Evolutionary conservation across 129 eudicot genomes (phyloP), one percentile per base, ranked within the genome.

Genomic region (Chrysanthemum seticuspe): DNA sequence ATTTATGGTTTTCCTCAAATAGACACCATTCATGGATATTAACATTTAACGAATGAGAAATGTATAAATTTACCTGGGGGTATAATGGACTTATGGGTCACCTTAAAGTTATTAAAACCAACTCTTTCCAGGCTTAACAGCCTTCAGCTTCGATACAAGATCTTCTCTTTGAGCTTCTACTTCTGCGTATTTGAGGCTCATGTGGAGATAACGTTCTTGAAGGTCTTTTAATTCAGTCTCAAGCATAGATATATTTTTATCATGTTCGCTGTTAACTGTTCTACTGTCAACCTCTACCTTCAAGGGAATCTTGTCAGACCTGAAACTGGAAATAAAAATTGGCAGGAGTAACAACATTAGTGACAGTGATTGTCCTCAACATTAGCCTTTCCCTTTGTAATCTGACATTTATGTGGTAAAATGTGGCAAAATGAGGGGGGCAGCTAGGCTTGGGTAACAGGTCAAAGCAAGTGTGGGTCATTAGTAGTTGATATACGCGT

Each of bases 161-260:
- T 86, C 79, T 75, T 84, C 92, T 15, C 96, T 82, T 68, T 86
- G 77, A 80, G 81, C 88, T 73, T 89, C 92, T 49, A 86, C 96
- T 73, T 89, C 89, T 18, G 96, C 96, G 18, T 85, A 89, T 73
- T 82, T 86, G 45, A 89, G 88, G 76, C 96, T 89, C 87, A 86
- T 86, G 71, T 89, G 71, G 59, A 89, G 82, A 76, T 86, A 89
- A 13, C 85, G 83, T 19, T 89, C 92, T 62, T 79, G 89, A 70
- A 89, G 78, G 18, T 89, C 96, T 76, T 69, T 76, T 53, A 89
- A 74, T 69, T 89, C 96, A 0, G 70, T 68, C 76, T 84, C 86
- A 6, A 86, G 83, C 74, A 51, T 23, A 7, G 82, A 55, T 60
- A 67, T 44, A 51, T 78, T 78, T 56, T 76, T 81, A 54, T 83